phyloP scores from a whole-genome alignment of 768 basidiomycete genomes.

The Suillus subaureus region DNA sequence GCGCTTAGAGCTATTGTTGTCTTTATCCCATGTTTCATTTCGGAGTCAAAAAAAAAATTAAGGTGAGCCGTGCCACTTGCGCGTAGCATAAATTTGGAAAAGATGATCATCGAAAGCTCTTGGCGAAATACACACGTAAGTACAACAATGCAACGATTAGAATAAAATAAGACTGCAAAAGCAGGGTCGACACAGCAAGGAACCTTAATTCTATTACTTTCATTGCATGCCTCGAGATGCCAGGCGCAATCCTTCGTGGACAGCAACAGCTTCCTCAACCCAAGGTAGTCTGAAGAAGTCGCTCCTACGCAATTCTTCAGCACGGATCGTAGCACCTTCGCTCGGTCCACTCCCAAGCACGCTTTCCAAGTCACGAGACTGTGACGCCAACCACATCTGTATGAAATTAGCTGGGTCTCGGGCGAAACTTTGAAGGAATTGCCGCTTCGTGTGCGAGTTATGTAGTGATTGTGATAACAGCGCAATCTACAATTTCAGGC shows the following conservation, averaged over 20 bases:
- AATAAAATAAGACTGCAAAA: slow-evolving; percentile 5
- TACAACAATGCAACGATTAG: slow-evolving; percentile 8
- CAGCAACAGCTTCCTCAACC: slow-evolving; percentile 86
- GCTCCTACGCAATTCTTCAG: slow-evolving; percentile 84
- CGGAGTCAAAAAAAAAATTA: slow-evolving; percentile 8
- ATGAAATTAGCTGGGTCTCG: slow-evolving; percentile 79
- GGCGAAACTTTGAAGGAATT: slow-evolving; percentile 84
- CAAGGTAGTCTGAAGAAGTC: slow-evolving; percentile 92
- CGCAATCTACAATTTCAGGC: slow-evolving; percentile 58
- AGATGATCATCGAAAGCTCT: not conserved
- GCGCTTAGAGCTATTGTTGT: not conserved
- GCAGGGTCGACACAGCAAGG: slow-evolving; percentile 2
- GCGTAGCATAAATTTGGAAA: slow-evolving; percentile 8
- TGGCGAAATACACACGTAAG: not conserved
- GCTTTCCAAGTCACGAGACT: slow-evolving; percentile 88
- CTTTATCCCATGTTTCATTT: slow-evolving; percentile 19
- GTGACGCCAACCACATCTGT: slow-evolving; percentile 89
- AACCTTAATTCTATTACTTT: not conserved
- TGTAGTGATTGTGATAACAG: slow-evolving; percentile 82
- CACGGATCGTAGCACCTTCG: slow-evolving; percentile 77
- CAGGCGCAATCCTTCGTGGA: slow-evolving; percentile 80
- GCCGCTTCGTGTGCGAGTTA: slow-evolving; percentile 83
- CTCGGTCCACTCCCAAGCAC: slow-evolving; percentile 86
- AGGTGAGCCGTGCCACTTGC: slow-evolving; percentile 12
- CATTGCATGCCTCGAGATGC: slow-evolving; percentile 52